phyloP scores from a whole-genome alignment of 495 filamentous ascomycete species.

The Collariella sp. region DNA sequence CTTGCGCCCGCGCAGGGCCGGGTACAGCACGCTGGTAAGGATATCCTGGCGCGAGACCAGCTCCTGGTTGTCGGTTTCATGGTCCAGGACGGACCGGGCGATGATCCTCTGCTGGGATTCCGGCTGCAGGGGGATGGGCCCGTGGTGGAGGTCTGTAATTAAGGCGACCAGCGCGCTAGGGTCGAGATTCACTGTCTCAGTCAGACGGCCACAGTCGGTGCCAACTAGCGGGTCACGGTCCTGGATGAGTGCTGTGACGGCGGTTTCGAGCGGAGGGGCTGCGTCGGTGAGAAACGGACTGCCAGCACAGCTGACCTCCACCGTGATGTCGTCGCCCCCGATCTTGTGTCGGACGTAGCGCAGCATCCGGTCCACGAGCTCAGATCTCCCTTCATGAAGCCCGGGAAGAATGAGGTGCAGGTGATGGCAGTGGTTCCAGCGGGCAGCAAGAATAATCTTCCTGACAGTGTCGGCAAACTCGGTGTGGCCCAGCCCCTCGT shows the following conservation, averaged over 20 bases:
- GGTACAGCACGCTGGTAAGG: slow-evolving; percentile 28
- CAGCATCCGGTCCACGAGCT: slow-evolving; percentile 21
- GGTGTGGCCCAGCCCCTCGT: slow-evolving; percentile 17
- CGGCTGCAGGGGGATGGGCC: slow-evolving; percentile 21
- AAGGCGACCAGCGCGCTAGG: slow-evolving; percentile 34
- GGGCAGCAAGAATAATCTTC: slow-evolving; percentile 24
- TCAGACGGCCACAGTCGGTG: slow-evolving; percentile 24
- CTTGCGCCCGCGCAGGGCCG: slow-evolving; percentile 26
- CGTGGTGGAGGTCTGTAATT: slow-evolving; percentile 35
- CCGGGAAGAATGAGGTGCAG: slow-evolving; percentile 22
- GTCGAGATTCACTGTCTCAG: slow-evolving; percentile 33
- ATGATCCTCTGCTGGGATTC: slow-evolving; percentile 30
- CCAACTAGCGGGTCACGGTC: slow-evolving; percentile 16
- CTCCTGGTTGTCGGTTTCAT: slow-evolving; percentile 26
- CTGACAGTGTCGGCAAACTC: slow-evolving; percentile 22
- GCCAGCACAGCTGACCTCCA: slow-evolving; percentile 23
- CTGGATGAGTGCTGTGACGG: slow-evolving; percentile 17
- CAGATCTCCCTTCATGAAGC: slow-evolving; percentile 21
- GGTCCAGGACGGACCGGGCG: slow-evolving; percentile 24
- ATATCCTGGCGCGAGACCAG: slow-evolving; percentile 26
- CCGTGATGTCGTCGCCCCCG: slow-evolving; percentile 14
- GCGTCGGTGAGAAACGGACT: slow-evolving; percentile 16
- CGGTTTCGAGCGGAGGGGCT: slow-evolving; percentile 14
- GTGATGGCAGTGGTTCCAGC: slow-evolving; percentile 28
- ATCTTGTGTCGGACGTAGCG: slow-evolving; percentile 14